Percentiles rank a stretch among this genome's conserved stretches.
Conservation (phyloP, 495 filamentous ascomycete genomes). For the Penicillium daleae region DNA sequence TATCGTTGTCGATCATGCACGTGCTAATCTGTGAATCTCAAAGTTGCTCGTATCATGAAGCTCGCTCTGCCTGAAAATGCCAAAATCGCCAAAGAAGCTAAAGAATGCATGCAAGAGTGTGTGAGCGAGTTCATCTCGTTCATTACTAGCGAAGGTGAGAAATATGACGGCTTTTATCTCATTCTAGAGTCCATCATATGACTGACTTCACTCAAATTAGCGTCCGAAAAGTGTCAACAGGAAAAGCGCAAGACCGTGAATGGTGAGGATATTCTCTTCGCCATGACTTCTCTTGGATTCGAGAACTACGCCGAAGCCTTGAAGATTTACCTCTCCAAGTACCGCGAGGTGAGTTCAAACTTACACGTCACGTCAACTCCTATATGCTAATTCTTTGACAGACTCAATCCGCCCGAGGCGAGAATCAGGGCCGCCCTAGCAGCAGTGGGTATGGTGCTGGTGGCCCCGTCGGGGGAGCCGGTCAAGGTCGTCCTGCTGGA, state of each 20-base stretch:
- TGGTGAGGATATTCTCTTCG: constrained; percentile 96
- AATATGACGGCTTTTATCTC: neutral
- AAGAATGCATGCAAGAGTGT: constrained; percentile 99
- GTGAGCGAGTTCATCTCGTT: constrained; percentile 99
- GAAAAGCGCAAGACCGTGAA: constrained; percentile 99
- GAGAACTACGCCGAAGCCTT: constrained; percentile 98
- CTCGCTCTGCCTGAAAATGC: constrained; percentile 94
- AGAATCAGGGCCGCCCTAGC: constrained; percentile 69
- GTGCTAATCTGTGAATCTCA: constrained; percentile 84
- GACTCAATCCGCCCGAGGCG: constrained; percentile 77
- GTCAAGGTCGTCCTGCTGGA: constrained; percentile 42
- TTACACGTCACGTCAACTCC: neutral
- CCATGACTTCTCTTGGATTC: constrained; percentile 98
- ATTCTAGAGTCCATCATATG: neutral
- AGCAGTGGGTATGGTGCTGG: constrained; percentile 69
- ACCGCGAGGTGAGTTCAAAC: constrained; percentile 82
- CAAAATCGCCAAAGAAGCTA: constrained; percentile 98
- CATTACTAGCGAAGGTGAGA: constrained; percentile 96
- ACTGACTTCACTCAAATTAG: constrained; percentile 53
- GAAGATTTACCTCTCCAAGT: constrained; percentile 97
- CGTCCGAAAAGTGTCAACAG: constrained; percentile 98
- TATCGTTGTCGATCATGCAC: neutral
- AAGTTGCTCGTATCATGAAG: constrained; percentile 99
- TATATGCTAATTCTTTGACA: constrained; percentile 39
- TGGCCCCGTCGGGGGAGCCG: constrained; percentile 53